These are phyloP conservation scores for Dictyostelium capitatum DNA, from an alignment of 78 protist genomes.

Conservation along the genomic window DNA sequence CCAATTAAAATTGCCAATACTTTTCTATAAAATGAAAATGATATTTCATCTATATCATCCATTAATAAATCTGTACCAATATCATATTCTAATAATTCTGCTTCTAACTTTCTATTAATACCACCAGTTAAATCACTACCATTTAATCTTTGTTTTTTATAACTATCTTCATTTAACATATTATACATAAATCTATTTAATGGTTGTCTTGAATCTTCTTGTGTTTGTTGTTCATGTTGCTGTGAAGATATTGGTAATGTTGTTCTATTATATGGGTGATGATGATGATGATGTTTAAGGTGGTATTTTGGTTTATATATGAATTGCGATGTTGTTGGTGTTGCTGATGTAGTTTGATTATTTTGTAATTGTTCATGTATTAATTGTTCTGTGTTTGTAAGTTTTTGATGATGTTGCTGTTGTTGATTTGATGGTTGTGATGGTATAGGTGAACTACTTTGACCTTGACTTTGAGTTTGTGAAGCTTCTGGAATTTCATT, in stretches of 20 bases:
- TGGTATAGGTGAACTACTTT: neutral
- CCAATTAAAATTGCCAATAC: conserved; percentile 28
- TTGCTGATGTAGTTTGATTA: neutral
- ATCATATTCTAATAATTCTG: conserved; percentile 10
- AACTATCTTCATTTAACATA: neutral
- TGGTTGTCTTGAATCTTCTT: neutral
- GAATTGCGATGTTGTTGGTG: neutral
- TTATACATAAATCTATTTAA: neutral
- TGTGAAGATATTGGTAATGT: neutral
- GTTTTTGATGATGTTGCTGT: neutral
- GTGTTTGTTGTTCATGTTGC: neutral
- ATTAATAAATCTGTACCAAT: neutral
- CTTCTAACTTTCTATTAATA: neutral
- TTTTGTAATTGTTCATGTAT: no score
- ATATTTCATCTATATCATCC: neutral
- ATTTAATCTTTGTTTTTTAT: neutral
- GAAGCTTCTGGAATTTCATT: no score
- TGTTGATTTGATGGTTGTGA: neutral
- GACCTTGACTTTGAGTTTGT: neutral
- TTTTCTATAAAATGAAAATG: conserved; percentile 23
- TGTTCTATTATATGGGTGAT: neutral
- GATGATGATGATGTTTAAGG: neutral
- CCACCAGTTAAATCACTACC: neutral
- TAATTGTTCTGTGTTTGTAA: no score
- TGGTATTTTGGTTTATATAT: neutral